These are phyloP conservation scores for Quercus tomentella DNA, from an alignment of 331 rosid species.

Conservation along the genomic window DNA sequence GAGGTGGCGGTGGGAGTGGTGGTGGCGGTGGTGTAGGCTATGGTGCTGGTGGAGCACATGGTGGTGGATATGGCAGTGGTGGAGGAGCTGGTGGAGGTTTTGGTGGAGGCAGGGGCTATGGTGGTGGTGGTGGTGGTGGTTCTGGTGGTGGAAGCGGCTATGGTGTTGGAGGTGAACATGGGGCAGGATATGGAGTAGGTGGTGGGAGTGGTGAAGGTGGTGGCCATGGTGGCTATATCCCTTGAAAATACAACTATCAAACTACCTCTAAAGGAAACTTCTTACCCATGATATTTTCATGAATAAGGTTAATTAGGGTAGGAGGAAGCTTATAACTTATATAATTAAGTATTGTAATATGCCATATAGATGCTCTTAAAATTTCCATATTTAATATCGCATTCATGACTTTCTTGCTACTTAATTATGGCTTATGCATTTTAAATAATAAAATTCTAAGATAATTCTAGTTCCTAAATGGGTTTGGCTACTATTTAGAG, in stretches of 20 bases:
- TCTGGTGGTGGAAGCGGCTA: neutral
- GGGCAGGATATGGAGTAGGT: neutral
- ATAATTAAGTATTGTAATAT: neutral
- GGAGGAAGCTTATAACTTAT: neutral
- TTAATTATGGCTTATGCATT: neutral
- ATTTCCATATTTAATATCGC: neutral
- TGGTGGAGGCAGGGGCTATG: neutral
- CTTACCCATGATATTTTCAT: neutral
- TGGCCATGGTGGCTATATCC: conserved; percentile 31
- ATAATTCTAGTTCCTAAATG: too few relatives aligned
- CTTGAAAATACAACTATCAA: conserved; percentile 10
- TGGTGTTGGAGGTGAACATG: conserved; percentile 4
- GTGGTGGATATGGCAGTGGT: conserved; percentile 31
- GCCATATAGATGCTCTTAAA: neutral
- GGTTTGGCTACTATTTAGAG: too few relatives aligned
- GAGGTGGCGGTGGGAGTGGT: conserved; percentile 38
- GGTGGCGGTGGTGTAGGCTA: conserved; percentile 30
- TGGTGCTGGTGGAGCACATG: conserved; percentile 30
- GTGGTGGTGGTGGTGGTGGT: conserved; percentile 10
- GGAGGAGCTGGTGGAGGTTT: neutral
- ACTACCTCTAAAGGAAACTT: neutral
- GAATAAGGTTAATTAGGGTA: conserved; percentile 14
- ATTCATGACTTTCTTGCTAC: neutral
- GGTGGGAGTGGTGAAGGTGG: conserved; percentile 11
- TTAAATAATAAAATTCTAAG: neutral